Percentiles rank a stretch among this genome's conserved stretches.
Evolutionary conservation across 352 stramenopile species (phyloP).

Genomic region (Pythium folliculosum): DNA sequence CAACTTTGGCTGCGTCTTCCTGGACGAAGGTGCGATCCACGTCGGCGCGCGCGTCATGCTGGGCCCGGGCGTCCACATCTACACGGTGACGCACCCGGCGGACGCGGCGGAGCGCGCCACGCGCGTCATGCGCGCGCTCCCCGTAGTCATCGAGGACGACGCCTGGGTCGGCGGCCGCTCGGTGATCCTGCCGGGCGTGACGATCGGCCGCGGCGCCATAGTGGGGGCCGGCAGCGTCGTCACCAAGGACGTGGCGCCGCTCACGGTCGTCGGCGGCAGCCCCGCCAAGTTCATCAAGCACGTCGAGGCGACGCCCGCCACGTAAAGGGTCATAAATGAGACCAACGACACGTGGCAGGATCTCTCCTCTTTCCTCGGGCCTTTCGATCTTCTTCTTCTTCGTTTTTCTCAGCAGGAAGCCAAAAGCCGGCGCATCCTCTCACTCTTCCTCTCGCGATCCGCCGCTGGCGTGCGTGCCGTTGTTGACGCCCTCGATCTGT

Average conservation of each 20-base stretch:
- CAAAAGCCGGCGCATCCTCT: not conserved
- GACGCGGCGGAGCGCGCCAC: slow-evolving; percentile 43
- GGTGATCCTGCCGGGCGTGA: slow-evolving; percentile 69
- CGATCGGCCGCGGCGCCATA: slow-evolving; percentile 58
- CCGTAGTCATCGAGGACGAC: slow-evolving; percentile 81
- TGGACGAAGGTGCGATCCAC: slow-evolving; percentile 79
- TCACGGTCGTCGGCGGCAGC: slow-evolving; percentile 72
- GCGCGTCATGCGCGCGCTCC: slow-evolving; percentile 57
- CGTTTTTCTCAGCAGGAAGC: not conserved
- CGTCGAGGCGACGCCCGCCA: not conserved
- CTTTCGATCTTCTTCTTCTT: not conserved
- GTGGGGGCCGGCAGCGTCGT: slow-evolving; percentile 84
- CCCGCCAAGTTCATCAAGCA: slow-evolving; percentile 76
- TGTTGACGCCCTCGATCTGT: not conserved
- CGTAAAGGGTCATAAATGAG: not conserved
- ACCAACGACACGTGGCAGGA: too few relatives aligned
- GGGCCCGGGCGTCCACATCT: slow-evolving; percentile 75
- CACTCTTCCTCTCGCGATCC: not conserved
- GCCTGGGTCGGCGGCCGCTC: slow-evolving; percentile 84
- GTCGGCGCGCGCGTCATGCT: slow-evolving; percentile 79
- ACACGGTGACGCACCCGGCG: slow-evolving; percentile 79
- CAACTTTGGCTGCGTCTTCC: slow-evolving; percentile 88
- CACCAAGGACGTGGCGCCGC: slow-evolving; percentile 70
- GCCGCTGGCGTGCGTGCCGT: not conserved
- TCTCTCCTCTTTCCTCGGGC: too few relatives aligned